Evolutionary conservation across 176 grass and related monocot species (phyloP).

Genomic region (Musa troglodytarum): DNA sequence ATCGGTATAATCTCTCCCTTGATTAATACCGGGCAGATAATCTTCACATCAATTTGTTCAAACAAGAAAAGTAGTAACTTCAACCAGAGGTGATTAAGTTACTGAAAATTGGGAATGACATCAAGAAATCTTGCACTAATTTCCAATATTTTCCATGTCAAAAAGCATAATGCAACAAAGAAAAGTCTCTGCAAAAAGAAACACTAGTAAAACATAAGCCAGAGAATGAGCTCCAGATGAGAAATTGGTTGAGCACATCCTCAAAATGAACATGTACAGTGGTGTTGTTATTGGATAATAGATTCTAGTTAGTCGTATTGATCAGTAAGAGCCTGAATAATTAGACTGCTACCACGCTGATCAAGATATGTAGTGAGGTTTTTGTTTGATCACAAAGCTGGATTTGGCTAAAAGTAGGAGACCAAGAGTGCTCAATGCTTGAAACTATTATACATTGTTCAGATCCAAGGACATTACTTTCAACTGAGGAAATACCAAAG

Average conservation of each 20-base stretch:
- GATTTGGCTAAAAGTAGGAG: background rate
- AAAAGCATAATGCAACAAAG: background rate
- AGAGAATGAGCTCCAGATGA: background rate
- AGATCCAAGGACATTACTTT: no score
- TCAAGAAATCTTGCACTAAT: background rate
- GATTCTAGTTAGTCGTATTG: background rate
- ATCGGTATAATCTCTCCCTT: background rate
- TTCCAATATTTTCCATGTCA: background rate
- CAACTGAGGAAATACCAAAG: no score
- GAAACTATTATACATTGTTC: no score
- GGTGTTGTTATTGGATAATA: background rate
- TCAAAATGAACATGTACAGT: background rate
- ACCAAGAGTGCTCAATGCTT: no score
- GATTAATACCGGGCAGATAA: background rate
- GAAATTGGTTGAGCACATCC: background rate
- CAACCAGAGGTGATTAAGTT: background rate
- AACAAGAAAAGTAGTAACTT: background rate
- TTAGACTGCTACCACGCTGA: background rate
- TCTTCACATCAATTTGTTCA: background rate
- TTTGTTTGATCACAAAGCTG: background rate
- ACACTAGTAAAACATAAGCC: background rate
- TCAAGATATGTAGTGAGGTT: background rate
- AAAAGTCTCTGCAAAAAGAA: background rate
- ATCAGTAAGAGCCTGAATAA: background rate
- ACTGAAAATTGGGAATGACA: background rate